Evolutionary conservation across 768 basidiomycete species (phyloP).

Genomic region (Tricholoma matsutake): DNA sequence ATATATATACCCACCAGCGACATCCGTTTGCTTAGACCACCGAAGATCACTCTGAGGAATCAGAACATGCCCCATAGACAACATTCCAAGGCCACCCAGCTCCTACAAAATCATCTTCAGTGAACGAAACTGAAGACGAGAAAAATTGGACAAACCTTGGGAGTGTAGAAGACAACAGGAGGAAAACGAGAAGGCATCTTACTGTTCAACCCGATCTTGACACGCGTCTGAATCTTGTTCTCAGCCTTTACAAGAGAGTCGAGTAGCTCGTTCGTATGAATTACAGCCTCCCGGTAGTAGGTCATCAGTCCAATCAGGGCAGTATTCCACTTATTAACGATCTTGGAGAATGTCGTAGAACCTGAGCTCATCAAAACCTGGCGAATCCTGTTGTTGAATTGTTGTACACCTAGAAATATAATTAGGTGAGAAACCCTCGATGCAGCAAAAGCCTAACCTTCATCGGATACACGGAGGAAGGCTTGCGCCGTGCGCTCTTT

Average conservation of each 20-base stretch:
- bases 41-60: conserved; percentile 97
- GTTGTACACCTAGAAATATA: conserved; percentile 66
- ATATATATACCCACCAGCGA: conserved; percentile 55
- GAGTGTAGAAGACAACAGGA: conserved; percentile 93
- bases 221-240: conserved; percentile 99
- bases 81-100: conserved; percentile 96
- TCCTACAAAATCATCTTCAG: conserved; percentile 45
- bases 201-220: conserved; percentile 98
- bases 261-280: conserved; percentile 94
- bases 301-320: conserved; percentile 96
- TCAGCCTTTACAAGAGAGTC: conserved; percentile 97
- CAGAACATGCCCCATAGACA: conserved; percentile 98
- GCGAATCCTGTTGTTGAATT: conserved; percentile 96
- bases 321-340: conserved; percentile 98
- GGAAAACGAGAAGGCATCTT: conserved; percentile 99
- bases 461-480: conserved; percentile 96
- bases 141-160: conserved; percentile 53
- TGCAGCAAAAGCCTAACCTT: conserved; percentile 47
- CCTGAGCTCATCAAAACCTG: conserved; percentile 99
- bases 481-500: conserved; percentile 98
- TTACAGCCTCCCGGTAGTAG: conserved; percentile 96
- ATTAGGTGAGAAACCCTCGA: not conserved
- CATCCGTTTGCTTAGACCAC: conserved; percentile 98
- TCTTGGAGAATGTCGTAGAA: conserved; percentile 98
- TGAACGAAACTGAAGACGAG: not conserved